These are phyloP conservation scores for Emydomyces testavorans DNA, from an alignment of 2,329 filamentous ascomycete genomes.

Conservation along the genomic window DNA sequence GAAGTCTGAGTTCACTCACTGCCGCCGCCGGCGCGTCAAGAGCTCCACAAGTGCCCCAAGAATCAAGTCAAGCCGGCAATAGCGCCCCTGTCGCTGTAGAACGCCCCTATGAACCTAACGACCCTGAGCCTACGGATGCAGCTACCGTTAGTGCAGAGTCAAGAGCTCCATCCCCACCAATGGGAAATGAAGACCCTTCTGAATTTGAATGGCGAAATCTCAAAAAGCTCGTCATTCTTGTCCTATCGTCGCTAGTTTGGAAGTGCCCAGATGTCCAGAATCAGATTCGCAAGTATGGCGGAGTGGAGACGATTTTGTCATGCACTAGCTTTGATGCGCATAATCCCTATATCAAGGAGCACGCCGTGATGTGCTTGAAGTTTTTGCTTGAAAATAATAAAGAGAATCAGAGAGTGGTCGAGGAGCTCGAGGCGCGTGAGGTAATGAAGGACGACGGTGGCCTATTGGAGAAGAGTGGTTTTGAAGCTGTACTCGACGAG, in stretches of 20 bases:
- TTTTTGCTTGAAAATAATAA: constrained; percentile 47
- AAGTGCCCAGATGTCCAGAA: constrained; percentile 75
- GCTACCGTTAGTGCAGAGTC: constrained; percentile 31
- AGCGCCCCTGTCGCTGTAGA: constrained; percentile 44
- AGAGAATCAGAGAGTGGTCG: constrained; percentile 44
- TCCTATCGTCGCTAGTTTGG: constrained; percentile 79
- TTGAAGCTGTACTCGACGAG: constrained; percentile 35
- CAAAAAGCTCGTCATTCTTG: constrained; percentile 84
- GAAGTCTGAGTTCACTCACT: constrained; percentile 44
- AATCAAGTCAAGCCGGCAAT: constrained; percentile 23
- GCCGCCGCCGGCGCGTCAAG: constrained; percentile 20
- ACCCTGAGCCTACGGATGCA: constrained; percentile 32
- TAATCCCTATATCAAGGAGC: constrained; percentile 88
- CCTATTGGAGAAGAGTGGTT: constrained; percentile 32
- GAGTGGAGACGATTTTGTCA: constrained; percentile 75
- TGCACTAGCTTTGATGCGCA: constrained; percentile 86
- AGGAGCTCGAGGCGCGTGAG: constrained; percentile 37
- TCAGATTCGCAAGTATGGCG: constrained; percentile 74
- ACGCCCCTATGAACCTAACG: constrained; percentile 49
- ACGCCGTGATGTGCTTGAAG: constrained; percentile 78
- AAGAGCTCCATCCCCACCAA: constrained; percentile 37
- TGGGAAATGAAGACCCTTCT: constrained; percentile 48
- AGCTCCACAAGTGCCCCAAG: constrained; percentile 22
- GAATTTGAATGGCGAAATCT: constrained; percentile 68
- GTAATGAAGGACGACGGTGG: constrained; percentile 33